phyloP scores from a whole-genome alignment of 192 early-diverging fungal genomes.

The Borealophlyctis nickersoniae region DNA sequence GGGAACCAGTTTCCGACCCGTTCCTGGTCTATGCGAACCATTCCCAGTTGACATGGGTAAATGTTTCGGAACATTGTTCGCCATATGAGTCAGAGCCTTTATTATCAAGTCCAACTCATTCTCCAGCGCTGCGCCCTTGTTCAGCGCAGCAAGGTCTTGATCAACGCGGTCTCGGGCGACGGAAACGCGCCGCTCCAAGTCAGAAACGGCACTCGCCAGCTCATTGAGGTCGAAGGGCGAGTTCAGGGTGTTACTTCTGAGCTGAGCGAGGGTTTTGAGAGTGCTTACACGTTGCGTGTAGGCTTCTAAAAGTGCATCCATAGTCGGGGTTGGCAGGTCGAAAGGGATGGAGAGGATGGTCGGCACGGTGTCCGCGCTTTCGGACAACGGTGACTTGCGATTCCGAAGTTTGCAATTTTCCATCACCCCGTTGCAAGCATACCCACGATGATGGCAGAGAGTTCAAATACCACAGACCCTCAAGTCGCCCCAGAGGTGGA shows the following conservation, averaged over 20 bases:
- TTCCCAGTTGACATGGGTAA: not conserved
- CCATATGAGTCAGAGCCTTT: conserved; percentile 9
- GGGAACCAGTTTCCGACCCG: not conserved
- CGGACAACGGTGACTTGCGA: too few species aligned
- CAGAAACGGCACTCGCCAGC: not conserved
- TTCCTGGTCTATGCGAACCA: not conserved
- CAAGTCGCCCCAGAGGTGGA: too few species aligned
- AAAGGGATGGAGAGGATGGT: too few species aligned
- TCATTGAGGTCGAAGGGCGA: not conserved
- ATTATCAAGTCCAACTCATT: not conserved
- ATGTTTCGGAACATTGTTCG: conserved; percentile 15
- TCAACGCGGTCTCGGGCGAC: not conserved
- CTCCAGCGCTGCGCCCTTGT: not conserved
- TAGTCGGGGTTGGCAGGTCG: too few species aligned
- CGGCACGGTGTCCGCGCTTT: too few species aligned
- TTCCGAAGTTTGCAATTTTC: too few species aligned
- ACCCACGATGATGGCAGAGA: too few species aligned
- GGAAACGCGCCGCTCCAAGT: not conserved
- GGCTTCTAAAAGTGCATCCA: not conserved
- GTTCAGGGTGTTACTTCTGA: not conserved
- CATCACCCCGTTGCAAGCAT: too few species aligned
- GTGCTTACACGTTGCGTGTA: not conserved
- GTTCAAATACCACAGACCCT: too few species aligned
- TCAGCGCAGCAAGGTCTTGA: not conserved
- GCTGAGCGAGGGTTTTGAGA: not conserved